phyloP scores from a whole-genome alignment of 2,329 filamentous ascomycete genomes.

The Clarireedia paspali region DNA sequence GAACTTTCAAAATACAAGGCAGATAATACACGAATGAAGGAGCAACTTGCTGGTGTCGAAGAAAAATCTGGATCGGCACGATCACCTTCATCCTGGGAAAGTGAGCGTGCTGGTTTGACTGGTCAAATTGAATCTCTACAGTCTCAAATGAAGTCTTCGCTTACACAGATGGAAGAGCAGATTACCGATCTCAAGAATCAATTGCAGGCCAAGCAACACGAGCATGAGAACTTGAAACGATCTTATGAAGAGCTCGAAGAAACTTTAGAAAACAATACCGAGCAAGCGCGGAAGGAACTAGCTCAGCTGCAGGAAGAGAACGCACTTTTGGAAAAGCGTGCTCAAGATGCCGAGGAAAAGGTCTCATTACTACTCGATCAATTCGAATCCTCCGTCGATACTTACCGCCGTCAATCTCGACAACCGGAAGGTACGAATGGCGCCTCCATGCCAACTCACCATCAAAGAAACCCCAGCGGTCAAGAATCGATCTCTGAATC shows the following conservation, averaged over 20 bases:
- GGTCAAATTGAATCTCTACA: conserved; percentile 63
- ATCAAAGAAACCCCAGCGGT: conserved; percentile 30
- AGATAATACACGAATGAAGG: conserved; percentile 74
- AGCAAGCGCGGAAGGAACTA: conserved; percentile 58
- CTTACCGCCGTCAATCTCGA: conserved; percentile 75
- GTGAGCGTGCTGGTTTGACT: conserved; percentile 61
- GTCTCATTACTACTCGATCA: conserved; percentile 90
- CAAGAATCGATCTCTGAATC: conserved; percentile 55
- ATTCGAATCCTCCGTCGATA: conserved; percentile 88
- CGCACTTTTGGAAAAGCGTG: conserved; percentile 69
- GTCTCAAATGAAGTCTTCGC: conserved; percentile 57
- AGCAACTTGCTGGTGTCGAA: conserved; percentile 65
- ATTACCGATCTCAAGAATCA: conserved; percentile 63
- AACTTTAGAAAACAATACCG: conserved; percentile 47
- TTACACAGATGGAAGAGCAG: conserved; percentile 62
- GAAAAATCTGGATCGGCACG: conserved; percentile 39
- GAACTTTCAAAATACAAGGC: conserved; percentile 89
- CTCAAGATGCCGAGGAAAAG: conserved; percentile 84
- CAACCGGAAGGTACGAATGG: conserved; percentile 44
- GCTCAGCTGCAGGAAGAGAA: conserved; percentile 83
- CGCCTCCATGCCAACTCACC: conserved; percentile 28
- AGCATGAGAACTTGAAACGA: conserved; percentile 60
- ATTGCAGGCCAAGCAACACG: conserved; percentile 54
- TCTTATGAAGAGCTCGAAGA: conserved; percentile 45
- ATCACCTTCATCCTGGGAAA: conserved; percentile 59